Conservation (phyloP, 306 rosid species). For the Cucumis hystrix region DNA sequence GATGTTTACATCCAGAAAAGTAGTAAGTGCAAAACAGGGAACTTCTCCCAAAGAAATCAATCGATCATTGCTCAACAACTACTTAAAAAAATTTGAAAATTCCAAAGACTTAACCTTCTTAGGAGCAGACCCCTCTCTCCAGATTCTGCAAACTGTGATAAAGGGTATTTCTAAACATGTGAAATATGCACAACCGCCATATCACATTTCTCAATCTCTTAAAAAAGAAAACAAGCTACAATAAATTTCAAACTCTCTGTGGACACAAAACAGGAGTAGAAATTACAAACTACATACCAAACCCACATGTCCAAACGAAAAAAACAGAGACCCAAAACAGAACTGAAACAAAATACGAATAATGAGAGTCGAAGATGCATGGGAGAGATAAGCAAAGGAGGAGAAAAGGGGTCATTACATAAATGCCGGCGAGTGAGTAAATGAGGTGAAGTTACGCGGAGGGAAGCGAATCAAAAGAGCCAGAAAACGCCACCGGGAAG, state of each 20-base stretch:
- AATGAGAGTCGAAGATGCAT: not conserved
- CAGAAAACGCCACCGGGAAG: conserved; percentile 45
- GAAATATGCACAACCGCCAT: not conserved
- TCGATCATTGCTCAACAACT: not conserved
- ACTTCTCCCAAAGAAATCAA: not conserved
- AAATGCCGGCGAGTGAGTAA: conserved; percentile 28
- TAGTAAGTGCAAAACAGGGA: not conserved
- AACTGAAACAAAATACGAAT: not conserved
- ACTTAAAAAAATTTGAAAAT: not conserved
- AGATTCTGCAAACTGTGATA: not conserved
- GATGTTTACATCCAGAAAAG: not conserved
- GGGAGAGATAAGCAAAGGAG: not conserved
- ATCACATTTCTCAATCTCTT: not conserved
- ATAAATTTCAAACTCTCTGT: not conserved
- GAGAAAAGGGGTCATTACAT: conserved; percentile 33
- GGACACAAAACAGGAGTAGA: not conserved
- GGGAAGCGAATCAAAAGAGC: conserved; percentile 28
- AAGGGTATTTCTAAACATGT: not conserved
- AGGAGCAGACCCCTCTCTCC: not conserved
- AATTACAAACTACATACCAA: not conserved
- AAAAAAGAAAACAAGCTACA: not conserved
- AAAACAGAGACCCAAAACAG: not conserved
- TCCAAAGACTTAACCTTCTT: not conserved
- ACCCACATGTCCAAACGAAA: not conserved
- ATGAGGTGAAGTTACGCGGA: conserved; percentile 19